These are phyloP conservation scores for Aquilaria yunnanensis DNA, from an alignment of 345 rosid species.

Conservation along the genomic window DNA sequence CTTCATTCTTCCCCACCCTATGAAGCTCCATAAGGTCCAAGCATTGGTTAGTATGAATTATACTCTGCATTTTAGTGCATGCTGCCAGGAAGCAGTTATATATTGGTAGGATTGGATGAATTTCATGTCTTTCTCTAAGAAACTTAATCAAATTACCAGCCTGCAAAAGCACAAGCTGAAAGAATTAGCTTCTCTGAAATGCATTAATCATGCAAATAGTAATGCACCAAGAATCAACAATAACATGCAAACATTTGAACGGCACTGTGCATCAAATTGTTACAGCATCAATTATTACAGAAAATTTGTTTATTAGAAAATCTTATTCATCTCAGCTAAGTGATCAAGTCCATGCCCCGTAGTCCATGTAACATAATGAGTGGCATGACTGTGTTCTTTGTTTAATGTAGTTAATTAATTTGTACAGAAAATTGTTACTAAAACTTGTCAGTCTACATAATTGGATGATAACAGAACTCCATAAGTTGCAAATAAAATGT, in stretches of 20 bases:
- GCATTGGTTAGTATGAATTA: constrained; percentile 45
- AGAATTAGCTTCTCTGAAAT: constrained; percentile 1
- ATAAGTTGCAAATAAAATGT: constrained; percentile 2
- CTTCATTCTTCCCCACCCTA: constrained; percentile 65
- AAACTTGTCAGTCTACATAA: too few species aligned
- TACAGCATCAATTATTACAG: constrained; percentile 4
- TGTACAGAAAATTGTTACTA: background rate
- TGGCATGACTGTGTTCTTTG: too few species aligned
- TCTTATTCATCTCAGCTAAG: background rate
- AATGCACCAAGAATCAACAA: constrained; percentile 11
- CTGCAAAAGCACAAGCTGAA: constrained; percentile 35
- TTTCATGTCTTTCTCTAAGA: constrained; percentile 41
- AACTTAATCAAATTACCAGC: constrained; percentile 49
- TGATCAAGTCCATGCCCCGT: too few species aligned
- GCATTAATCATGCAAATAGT: background rate
- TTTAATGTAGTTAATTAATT: background rate
- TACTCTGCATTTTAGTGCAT: constrained; percentile 32
- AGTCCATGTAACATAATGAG: too few species aligned
- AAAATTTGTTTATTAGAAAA: background rate
- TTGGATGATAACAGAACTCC: background rate
- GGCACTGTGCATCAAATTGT: background rate
- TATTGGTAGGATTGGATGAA: constrained; percentile 35
- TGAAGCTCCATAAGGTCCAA: constrained; percentile 73
- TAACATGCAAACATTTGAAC: constrained; percentile 3
- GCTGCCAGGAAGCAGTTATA: constrained; percentile 64